Conservation (phyloP, 306 rosid species). For the Parietaria judaica region DNA sequence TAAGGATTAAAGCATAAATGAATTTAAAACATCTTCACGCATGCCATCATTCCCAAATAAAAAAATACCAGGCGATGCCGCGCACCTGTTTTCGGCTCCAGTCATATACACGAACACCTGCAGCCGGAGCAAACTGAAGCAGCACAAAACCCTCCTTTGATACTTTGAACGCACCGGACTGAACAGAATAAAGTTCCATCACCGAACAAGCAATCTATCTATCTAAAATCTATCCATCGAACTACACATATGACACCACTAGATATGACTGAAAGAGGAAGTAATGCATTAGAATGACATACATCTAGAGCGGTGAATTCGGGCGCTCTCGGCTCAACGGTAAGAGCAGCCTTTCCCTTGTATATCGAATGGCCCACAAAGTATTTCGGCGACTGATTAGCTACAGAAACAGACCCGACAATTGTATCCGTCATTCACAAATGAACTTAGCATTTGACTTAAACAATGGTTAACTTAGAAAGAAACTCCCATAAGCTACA, state of each 20-base stretch:
- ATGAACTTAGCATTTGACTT: neutral
- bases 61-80: neutral
- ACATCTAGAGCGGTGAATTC: slow-evolving; percentile 67
- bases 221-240: too few relatives aligned
- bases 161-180: slow-evolving; percentile 88
- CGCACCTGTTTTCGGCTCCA: slow-evolving; percentile 87
- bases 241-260: neutral
- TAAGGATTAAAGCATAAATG: too few relatives aligned
- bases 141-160: slow-evolving; percentile 78
- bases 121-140: slow-evolving; percentile 90
- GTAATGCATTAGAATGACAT: slow-evolving; percentile 3
- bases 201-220: slow-evolving; percentile 17
- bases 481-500: too few relatives aligned
- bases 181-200: slow-evolving; percentile 21
- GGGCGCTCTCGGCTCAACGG: slow-evolving; percentile 75
- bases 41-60: neutral
- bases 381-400: slow-evolving; percentile 47
- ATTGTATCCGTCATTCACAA: slow-evolving; percentile 9
- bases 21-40: too few relatives aligned
- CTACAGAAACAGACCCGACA: slow-evolving; percentile 33
- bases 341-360: slow-evolving; percentile 94
- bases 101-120: slow-evolving; percentile 68
- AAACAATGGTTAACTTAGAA: neutral
- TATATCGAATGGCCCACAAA: slow-evolving; percentile 87
- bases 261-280: neutral